phyloP scores from a whole-genome alignment of 805 yeast genomes.

The Clavispora phyllophila region DNA sequence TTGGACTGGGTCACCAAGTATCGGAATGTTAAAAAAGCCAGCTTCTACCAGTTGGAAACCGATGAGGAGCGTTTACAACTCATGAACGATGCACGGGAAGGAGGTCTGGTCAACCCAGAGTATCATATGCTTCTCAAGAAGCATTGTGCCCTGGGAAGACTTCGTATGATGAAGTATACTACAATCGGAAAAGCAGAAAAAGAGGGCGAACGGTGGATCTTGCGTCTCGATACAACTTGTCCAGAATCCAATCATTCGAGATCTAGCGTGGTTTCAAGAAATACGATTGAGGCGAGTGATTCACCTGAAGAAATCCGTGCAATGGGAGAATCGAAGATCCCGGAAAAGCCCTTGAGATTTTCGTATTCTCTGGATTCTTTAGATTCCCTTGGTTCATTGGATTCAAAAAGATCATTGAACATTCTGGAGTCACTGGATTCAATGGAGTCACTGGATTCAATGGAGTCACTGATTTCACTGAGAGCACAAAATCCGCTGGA shows the following conservation, averaged over 20 bases:
- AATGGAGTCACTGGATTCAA: too few relatives aligned
- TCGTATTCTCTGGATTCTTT: too few relatives aligned
- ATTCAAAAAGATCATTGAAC: too few relatives aligned
- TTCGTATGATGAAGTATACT: conserved; percentile 26
- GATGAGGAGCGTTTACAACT: conserved; percentile 38
- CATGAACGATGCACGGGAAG: conserved; percentile 39
- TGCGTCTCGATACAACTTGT: conserved; percentile 7
- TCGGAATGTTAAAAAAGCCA: conserved; percentile 39
- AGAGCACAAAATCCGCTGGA: too few relatives aligned
- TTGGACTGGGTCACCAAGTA: conserved; percentile 48
- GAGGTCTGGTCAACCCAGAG: conserved; percentile 44
- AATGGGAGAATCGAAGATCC: too few relatives aligned
- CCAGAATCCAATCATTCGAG: background rate
- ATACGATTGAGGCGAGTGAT: background rate
- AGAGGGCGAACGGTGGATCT: conserved; percentile 18
- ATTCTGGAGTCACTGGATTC: too few relatives aligned
- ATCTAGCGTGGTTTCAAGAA: too few relatives aligned
- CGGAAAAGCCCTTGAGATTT: too few relatives aligned
- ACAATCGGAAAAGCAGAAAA: conserved; percentile 17
- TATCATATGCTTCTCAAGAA: conserved; percentile 28
- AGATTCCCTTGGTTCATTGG: too few relatives aligned
- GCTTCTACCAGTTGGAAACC: conserved; percentile 38
- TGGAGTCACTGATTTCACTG: too few relatives aligned
- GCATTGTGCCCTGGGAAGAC: conserved; percentile 25
- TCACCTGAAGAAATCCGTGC: too few relatives aligned